phyloP scores from a whole-genome alignment of 1,284 basidiomycete genomes.

The Naganishia sp. region DNA sequence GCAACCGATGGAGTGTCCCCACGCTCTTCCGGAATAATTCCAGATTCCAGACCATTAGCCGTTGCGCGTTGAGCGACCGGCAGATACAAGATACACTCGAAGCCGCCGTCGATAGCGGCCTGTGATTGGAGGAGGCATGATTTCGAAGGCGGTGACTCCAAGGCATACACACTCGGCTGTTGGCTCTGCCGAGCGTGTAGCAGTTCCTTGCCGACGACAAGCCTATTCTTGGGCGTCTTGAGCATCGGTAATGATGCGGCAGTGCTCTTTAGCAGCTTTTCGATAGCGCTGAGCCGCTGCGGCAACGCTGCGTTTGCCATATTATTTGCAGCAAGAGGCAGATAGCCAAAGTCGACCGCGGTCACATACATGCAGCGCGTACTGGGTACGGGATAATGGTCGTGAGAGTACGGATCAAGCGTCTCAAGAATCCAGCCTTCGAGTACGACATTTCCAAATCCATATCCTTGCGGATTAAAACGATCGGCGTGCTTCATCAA shows the following conservation, averaged over 20 bases:
- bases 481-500: slow-evolving; percentile 58
- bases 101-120: slow-evolving; percentile 13
- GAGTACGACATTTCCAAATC: slow-evolving; percentile 78
- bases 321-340: slow-evolving; percentile 83
- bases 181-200: slow-evolving; percentile 17
- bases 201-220: slow-evolving; percentile 20
- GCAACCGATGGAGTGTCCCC: not conserved
- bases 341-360: slow-evolving; percentile 84
- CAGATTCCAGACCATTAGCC: too few species aligned
- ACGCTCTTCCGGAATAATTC: not conserved
- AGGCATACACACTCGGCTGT: slow-evolving; percentile 4
- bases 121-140: slow-evolving; percentile 16
- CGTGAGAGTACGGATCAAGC: slow-evolving; percentile 91
- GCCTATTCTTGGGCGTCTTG: slow-evolving; percentile 12
- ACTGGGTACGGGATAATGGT: slow-evolving; percentile 93
- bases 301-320: slow-evolving; percentile 77
- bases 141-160: not conserved
- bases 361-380: slow-evolving; percentile 85
- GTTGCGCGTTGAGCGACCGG: too few species aligned
- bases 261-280: slow-evolving; percentile 50
- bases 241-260: slow-evolving; percentile 15
- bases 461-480: slow-evolving; percentile 74
- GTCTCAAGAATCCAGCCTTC: slow-evolving; percentile 98
- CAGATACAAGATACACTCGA: slow-evolving; percentile 13
- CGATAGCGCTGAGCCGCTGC: slow-evolving; percentile 68